Percentiles rank a stretch among this genome's conserved stretches.
Evolutionary conservation across 1,284 basidiomycete genomes (phyloP).

Genomic region (Gomphus sp.): DNA sequence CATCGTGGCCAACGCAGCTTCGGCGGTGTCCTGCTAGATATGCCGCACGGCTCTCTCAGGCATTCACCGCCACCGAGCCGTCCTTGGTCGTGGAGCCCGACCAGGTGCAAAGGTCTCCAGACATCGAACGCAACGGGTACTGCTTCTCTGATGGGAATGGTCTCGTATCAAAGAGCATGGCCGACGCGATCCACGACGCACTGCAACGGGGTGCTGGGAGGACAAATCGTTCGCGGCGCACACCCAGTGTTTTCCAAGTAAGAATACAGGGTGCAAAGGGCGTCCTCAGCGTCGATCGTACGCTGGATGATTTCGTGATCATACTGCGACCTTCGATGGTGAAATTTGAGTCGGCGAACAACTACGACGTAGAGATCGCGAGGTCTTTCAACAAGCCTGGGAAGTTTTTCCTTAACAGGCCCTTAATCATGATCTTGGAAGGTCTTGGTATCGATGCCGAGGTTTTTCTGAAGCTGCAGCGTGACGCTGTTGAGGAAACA

Average conservation of each 20-base stretch:
- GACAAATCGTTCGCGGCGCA: constrained; percentile 16
- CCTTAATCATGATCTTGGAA: constrained; percentile 62
- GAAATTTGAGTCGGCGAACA: constrained; percentile 47
- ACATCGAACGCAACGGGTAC: constrained; percentile 29
- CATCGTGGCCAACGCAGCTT: constrained; percentile 40
- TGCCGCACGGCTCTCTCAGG: constrained; percentile 61
- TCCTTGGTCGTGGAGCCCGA: constrained; percentile 43
- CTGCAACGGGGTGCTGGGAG: constrained; percentile 11
- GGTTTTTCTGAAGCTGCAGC: constrained; percentile 48
- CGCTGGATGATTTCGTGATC: constrained; percentile 34
- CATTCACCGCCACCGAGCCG: constrained; percentile 62
- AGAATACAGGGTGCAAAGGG: constrained; percentile 55
- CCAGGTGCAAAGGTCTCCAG: constrained; percentile 35
- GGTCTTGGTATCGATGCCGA: constrained; percentile 40
- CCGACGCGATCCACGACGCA: constrained; percentile 24
- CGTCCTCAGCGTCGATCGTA: constrained; percentile 49
- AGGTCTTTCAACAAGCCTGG: constrained; percentile 51
- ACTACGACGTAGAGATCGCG: constrained; percentile 51
- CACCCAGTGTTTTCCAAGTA: constrained; percentile 41
- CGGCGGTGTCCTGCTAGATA: constrained; percentile 60
- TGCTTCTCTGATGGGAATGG: constrained; percentile 41
- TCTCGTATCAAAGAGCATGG: constrained; percentile 29
- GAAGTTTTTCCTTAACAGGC: constrained; percentile 53
- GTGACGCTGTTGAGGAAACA: constrained; percentile 39
- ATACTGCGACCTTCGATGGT: constrained; percentile 50